Evolutionary conservation across 306 rosid species (phyloP), one percentile per base, ranked within the genome.

Genomic region (Pyrus pyrifolia): DNA sequence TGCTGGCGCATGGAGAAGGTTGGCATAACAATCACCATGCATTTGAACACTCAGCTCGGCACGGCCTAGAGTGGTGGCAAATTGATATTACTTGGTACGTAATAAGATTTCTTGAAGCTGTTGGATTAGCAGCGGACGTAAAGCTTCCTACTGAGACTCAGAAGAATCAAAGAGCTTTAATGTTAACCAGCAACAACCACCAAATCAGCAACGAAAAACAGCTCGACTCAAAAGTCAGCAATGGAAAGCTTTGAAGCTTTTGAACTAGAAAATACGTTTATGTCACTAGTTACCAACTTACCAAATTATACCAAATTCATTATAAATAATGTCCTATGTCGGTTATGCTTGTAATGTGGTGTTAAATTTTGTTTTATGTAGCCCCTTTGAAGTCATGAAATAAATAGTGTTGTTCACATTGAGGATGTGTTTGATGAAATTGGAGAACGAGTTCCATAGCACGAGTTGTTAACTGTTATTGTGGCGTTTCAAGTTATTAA

Each of bases 11-110:
- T 85, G 98, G 98, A 44, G 97, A 91, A 70, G 98, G 98, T 57
- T 93, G 98, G 97, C 98, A 93, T 70, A 93, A 93, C 67, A 93
- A 91, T 60, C 97, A 93, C 86, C 98, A 93, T 60, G 98, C 97
- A 9, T 93, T 93, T 70, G 97, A 91, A 83, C 88, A 70, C 77
- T 90, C 97, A 11, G 97, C 96, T 38, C 68, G 98, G 66, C 98
- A 93, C 66, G 98, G 98, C 68, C 74, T 91, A 5, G 89, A 91
- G 78, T 93, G 98, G 97, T 93, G 97, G 96, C 89, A 93, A 76
- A 33, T 91, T 51, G 98, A 93, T 85, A 80, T 86, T 89, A 89
- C 98, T 71, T 91, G 96, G 98, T 87, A 78, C 22, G 87, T 88
- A 1, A 87, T 91, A 1, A 81, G 70, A 69, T 73, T 90, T 83